Base-by-base conservation (phyloP, 106 monocot genomes). In the Apostasia ramifera region DNA sequence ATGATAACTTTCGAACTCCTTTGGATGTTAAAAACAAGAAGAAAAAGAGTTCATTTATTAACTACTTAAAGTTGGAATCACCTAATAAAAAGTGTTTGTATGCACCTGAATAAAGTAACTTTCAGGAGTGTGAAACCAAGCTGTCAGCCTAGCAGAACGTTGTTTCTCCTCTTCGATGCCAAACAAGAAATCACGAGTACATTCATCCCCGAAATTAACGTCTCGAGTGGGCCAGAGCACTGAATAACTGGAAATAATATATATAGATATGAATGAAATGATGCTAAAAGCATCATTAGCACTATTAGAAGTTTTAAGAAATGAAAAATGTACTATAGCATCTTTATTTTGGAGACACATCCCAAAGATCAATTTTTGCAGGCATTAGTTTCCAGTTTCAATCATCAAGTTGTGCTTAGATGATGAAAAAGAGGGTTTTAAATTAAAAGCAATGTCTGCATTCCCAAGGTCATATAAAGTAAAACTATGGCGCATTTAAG, bases 71-170 rank as follows among this genome's bases (percentile, higher is more conserved):
- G 4, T 14, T 40, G 50, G 43, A 53, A 10, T 53, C 15, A 42
- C 6, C 69, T 59, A 45, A 37, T 76, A 14, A 43, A 0, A n/a
- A 52, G 1, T 51, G 15, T 68, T 70, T 67, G 38, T 45, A 45
- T 44, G 12, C 69, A 90, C 97, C 89, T 92, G 84, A 69, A 92
- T 86, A 71, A 98, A 98, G 69, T 92, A 98, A 76, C 79, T 85
- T 69, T 92, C 81, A 26, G 97, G 92, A 58, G 97, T 92, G 81
- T 85, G 92, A 67, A 98, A 98, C 97, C 97, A 98, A 73, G 92
- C 92, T 48, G 92, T 92, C 62, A 98, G 92, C 70, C 97, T 92
- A 68, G 92, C 89, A 65, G 97, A 98, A 8, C 87, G 84, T 54
- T 98, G 97, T 70, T 87, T 98, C 12, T 87, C 89, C 67, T 98